Evolutionary conservation across 108 stramenopile species (phyloP), one percentile per base, ranked within the genome.

Genomic region (Cyclotella baltica): DNA sequence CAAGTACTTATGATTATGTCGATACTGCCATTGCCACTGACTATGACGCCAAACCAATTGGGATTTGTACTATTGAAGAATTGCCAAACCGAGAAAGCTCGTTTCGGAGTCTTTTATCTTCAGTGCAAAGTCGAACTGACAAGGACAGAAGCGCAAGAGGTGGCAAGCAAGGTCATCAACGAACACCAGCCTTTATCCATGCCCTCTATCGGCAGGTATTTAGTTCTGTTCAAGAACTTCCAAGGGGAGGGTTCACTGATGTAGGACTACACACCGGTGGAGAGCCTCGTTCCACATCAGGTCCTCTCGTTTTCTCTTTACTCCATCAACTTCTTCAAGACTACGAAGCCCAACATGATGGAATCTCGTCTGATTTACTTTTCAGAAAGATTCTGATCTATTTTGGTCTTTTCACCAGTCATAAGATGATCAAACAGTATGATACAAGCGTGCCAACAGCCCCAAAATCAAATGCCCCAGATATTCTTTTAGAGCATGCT

Each of bases 241-340:
- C 70, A 23, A 51, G 72, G 31, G 80, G 80, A 15, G 74, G 80
- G 19, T 70, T 67, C 31, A 81, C 80, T 0, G 80, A 81, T 63
- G 80, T 81, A 0, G 80, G 80, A 31, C 23, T 81, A 10, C 80
- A 81, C 46, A 81, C 80, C 13, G 80, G 80, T 22, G 80, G 74
- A 0, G 25, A 53, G 33, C 33, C 27, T 18, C 25, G 61, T n/a
- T 22, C 31, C 0, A 81, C 80, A 16, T 43, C 77, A 51, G 57
- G 61, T 38, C 77, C 70, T 36, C 46, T 78, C 25, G 77, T 78
- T 34, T 52, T 35, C 28, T 72, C 59, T 43, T 15, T 47, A 19
- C 53, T 78, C 18, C 30, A 10, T 40, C 77, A 78, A 78, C 0
- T 31, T 9, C 38, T 78, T 37, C 36, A 38, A 25, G 31, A 72